Evolutionary conservation across 2,329 filamentous ascomycete species (phyloP).

Genomic region (Claviceps sp.): DNA sequence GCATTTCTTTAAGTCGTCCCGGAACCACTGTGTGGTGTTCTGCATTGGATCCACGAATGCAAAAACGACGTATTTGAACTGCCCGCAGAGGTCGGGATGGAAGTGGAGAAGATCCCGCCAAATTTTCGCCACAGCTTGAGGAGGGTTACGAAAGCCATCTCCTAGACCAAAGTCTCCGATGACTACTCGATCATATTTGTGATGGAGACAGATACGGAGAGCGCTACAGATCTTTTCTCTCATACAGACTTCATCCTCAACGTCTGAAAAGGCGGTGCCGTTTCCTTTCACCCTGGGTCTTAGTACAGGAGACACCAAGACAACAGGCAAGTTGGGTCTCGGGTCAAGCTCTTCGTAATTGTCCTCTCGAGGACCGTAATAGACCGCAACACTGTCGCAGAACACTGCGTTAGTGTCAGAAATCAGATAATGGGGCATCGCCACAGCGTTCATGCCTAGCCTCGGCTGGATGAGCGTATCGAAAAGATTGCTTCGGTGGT

Average conservation of each 20-base stretch:
- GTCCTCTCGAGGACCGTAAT: constrained; percentile 51
- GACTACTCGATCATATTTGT: constrained; percentile 42
- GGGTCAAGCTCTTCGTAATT: constrained; percentile 42
- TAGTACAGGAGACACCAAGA: constrained; percentile 58
- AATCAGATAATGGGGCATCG: constrained; percentile 52
- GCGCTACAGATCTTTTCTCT: constrained; percentile 59
- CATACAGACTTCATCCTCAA: constrained; percentile 56
- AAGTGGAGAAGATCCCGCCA: constrained; percentile 53
- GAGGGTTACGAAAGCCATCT: constrained; percentile 50
- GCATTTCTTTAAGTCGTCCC: constrained; percentile 25
- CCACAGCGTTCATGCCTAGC: constrained; percentile 24
- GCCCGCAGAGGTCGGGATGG: constrained; percentile 47
- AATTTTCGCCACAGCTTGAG: constrained; percentile 48
- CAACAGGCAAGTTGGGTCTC: constrained; percentile 52
- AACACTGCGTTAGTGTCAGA: constrained; percentile 56
- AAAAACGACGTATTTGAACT: constrained; percentile 49
- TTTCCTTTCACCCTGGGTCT: constrained; percentile 59
- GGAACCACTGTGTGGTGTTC: constrained; percentile 38
- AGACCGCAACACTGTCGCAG: constrained; percentile 58
- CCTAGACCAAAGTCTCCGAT: constrained; percentile 54
- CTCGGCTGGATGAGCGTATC: constrained; percentile 42
- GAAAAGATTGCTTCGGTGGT: constrained; percentile 25
- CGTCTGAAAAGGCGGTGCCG: constrained; percentile 58
- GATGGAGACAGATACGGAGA: constrained; percentile 53
- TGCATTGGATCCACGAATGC: constrained; percentile 46